Evolutionary conservation across 2,329 filamentous ascomycete genomes (phyloP).

Genomic region (Neoarthrinium moseri): DNA sequence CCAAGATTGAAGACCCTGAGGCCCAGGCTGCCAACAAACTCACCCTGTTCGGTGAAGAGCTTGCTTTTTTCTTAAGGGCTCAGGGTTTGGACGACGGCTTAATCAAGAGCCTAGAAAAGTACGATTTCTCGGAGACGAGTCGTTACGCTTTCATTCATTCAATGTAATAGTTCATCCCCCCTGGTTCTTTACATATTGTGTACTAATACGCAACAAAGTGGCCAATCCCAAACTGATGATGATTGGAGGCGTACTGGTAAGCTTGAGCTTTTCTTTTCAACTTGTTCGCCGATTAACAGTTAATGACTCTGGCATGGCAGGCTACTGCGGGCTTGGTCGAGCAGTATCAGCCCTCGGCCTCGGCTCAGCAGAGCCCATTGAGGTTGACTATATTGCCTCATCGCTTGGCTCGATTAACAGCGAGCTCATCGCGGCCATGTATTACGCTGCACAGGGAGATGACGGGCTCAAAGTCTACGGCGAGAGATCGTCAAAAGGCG

Average conservation of each 20-base stretch:
- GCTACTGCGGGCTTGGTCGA: conserved; percentile 71
- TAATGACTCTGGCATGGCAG: conserved; percentile 39
- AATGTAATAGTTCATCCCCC: conserved; percentile 51
- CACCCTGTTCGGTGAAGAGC: conserved; percentile 64
- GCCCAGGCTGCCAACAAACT: conserved; percentile 28
- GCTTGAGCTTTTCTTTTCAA: conserved; percentile 6
- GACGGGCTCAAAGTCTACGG: conserved; percentile 45
- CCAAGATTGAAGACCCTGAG: conserved; percentile 47
- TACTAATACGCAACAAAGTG: conserved; percentile 37
- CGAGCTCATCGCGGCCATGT: conserved; percentile 60
- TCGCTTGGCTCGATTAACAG: conserved; percentile 77
- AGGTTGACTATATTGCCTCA: conserved; percentile 76
- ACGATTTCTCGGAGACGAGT: conserved; percentile 76
- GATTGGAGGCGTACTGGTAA: conserved; percentile 41
- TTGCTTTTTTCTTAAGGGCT: conserved; percentile 68
- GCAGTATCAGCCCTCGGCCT: conserved; percentile 66
- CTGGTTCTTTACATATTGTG: conserved; percentile 8
- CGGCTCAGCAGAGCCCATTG: conserved; percentile 49
- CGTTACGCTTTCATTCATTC: conserved; percentile 81
- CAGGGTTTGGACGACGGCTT: conserved; percentile 65
- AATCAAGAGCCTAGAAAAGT: conserved; percentile 67
- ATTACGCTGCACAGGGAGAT: conserved; percentile 53
- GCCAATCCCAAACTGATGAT: conserved; percentile 53
- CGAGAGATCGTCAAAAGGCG: conserved; percentile 31
- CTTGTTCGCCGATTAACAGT: conserved; percentile 4